A percentile compares a stretch with the other conserved stretches of the same genome.
Conservation (phyloP, 345 rosid species). For the Luvunga scandens region DNA sequence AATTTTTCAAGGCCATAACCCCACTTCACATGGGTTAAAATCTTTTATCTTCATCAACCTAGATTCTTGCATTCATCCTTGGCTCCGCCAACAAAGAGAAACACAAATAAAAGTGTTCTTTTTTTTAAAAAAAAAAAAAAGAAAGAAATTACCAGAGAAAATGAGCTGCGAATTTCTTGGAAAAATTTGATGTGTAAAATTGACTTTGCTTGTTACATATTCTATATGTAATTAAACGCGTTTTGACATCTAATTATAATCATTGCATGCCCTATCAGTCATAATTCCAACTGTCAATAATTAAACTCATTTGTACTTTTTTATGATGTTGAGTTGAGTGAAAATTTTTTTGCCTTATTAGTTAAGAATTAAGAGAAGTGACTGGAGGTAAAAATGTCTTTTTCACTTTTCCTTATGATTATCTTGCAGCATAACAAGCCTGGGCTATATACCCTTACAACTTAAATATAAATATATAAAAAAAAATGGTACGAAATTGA, state of each 20-base stretch:
- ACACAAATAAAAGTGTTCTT: background rate
- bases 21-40: constrained; percentile 33
- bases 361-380: background rate
- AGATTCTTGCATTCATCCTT: constrained; percentile 3
- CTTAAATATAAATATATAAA: background rate
- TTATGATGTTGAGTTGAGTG: background rate
- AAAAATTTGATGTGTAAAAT: background rate
- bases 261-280: background rate
- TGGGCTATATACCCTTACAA: background rate
- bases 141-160: background rate
- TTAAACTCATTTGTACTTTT: background rate
- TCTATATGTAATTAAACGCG: background rate
- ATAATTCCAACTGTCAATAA: constrained; percentile 7
- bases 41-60: constrained; percentile 6
- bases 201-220: too few relatives aligned
- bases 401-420: background rate
- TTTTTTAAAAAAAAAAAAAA: too few relatives aligned
- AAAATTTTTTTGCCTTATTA: background rate
- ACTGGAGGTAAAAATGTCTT: background rate
- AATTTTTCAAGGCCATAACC: constrained; percentile 8
- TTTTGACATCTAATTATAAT: constrained; percentile 9
- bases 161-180: constrained; percentile 9
- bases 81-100: constrained; percentile 1
- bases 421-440: background rate
- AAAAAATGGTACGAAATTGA: too few relatives aligned